A percentile compares a stretch with the other conserved stretches of the same genome.
phyloP scores from a whole-genome alignment of 768 basidiomycete species.

The Kwoniella bestiolae region DNA sequence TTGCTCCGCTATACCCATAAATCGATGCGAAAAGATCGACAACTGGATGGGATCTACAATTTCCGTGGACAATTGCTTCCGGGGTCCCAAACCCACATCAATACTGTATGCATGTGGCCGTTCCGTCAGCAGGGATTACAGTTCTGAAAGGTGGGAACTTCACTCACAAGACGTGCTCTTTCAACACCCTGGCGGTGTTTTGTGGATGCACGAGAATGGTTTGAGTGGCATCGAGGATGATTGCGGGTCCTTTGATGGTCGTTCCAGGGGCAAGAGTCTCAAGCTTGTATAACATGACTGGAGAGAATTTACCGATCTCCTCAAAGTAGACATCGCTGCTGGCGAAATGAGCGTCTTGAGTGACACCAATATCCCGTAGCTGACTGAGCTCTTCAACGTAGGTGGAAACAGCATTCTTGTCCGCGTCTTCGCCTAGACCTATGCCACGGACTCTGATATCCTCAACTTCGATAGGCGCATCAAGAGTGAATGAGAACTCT shows the following conservation, averaged over 20 bases:
- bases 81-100: slow-evolving; percentile 37
- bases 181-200: slow-evolving; percentile 33
- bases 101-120: neutral
- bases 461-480: slow-evolving; percentile 35
- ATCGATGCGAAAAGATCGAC: slow-evolving; percentile 90
- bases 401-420: slow-evolving; percentile 13
- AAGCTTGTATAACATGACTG: slow-evolving; percentile 26
- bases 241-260: slow-evolving; percentile 70
- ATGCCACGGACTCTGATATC: slow-evolving; percentile 37
- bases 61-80: slow-evolving; percentile 20
- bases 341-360: slow-evolving; percentile 20
- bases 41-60: slow-evolving; percentile 61
- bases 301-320: slow-evolving; percentile 18
- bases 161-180: slow-evolving; percentile 33
- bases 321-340: slow-evolving; percentile 29
- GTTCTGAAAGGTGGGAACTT: neutral
- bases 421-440: slow-evolving; percentile 13
- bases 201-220: slow-evolving; percentile 83
- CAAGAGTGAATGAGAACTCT: slow-evolving; percentile 61
- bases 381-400: slow-evolving; percentile 19
- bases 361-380: neutral
- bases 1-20: slow-evolving; percentile 95
- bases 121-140: neutral
- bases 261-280: slow-evolving; percentile 29
- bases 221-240: slow-evolving; percentile 94